Evolutionary conservation across 257 asterid species (phyloP), one percentile per base, ranked within the genome.

Genomic region (Parsonsia alboflavescens): DNA sequence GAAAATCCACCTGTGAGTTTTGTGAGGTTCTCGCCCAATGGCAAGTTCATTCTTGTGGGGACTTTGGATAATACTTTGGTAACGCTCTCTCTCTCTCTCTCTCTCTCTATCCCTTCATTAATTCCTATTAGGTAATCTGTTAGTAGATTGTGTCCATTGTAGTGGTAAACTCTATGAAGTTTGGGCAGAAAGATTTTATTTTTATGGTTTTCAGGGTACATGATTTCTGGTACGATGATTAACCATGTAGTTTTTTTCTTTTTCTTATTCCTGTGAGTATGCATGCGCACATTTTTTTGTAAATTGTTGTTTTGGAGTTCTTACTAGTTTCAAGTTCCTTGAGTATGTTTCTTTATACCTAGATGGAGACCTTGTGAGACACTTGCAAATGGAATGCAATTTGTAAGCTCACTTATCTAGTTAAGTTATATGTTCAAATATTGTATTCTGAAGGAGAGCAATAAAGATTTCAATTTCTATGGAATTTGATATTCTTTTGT

Each of bases 1-100:
- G 99, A 95, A 78, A 93, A 89, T 49, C 99, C 99, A 15, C 96
- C 98, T 10, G 98, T 95, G 79, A 92, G 97, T 82, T 95, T 90
- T 45, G 99, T 84, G 71, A 95, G 90, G 88, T 92, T 95, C 78
- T 92, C 98, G 3, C 97, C 98, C 19, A 95, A 95, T 76, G 97
- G 98, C 4, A 95, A 89, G 81, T 95, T 90, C 71, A 82, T 95
- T 68, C 96, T 95, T 17, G 92, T 92, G 41, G 99, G 98, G 12
- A 90, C 97, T 82, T 85, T 95, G 82, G 98, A 95, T 80, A 89
- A 89, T 81, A 82, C 91, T 5, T 75, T 95, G 96, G 99, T 95
- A 67, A 79, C 90, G 65, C 75, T 70, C 74, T 46, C 59, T 57
- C 39, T 33, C 39, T 33, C 39, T 33, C 39, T 33, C 39, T 33